Evolutionary conservation across 1,139 yeast genomes (phyloP).

Genomic region (Debaryomycetaceae sp.): DNA sequence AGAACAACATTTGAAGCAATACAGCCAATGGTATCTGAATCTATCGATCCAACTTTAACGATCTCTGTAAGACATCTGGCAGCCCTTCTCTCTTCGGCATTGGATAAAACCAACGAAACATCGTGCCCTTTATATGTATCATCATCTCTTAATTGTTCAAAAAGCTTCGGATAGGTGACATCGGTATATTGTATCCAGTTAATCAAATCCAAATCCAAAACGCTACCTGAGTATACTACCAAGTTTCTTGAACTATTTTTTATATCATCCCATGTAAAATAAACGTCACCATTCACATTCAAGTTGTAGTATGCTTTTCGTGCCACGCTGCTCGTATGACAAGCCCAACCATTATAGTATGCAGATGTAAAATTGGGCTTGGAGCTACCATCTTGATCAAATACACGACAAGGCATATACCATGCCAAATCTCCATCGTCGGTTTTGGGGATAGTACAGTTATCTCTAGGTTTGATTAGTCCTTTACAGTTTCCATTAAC

Average conservation of each 20-base stretch:
- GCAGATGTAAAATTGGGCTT: conserved; percentile 57
- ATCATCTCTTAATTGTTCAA: conserved; percentile 60
- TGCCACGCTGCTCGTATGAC: conserved; percentile 75
- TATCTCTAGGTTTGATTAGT: conserved; percentile 68
- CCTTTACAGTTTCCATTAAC: conserved; percentile 92
- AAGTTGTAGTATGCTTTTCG: conserved; percentile 65
- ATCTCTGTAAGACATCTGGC: conserved; percentile 88
- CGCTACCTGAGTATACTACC: conserved; percentile 85
- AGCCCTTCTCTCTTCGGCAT: conserved; percentile 62
- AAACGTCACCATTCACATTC: conserved; percentile 69
- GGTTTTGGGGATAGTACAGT: conserved; percentile 67
- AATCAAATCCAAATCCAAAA: conserved; percentile 73
- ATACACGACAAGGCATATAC: conserved; percentile 91
- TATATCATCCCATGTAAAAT: conserved; percentile 87
- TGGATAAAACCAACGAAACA: conserved; percentile 71
- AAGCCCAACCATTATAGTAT: conserved; percentile 81
- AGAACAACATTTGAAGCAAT: conserved; percentile 85
- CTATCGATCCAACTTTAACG: conserved; percentile 83
- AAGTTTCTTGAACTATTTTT: conserved; percentile 67
- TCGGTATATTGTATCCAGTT: conserved; percentile 72
- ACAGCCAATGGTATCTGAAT: conserved; percentile 92
- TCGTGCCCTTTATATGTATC: conserved; percentile 68
- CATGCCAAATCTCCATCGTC: conserved; percentile 72
- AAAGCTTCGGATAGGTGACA: conserved; percentile 67
- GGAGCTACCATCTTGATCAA: conserved; percentile 68